Evolutionary conservation across 1,284 basidiomycete genomes (phyloP), one percentile per base, ranked within the genome.

Genomic region (Moesziomyces parantarcticus): DNA sequence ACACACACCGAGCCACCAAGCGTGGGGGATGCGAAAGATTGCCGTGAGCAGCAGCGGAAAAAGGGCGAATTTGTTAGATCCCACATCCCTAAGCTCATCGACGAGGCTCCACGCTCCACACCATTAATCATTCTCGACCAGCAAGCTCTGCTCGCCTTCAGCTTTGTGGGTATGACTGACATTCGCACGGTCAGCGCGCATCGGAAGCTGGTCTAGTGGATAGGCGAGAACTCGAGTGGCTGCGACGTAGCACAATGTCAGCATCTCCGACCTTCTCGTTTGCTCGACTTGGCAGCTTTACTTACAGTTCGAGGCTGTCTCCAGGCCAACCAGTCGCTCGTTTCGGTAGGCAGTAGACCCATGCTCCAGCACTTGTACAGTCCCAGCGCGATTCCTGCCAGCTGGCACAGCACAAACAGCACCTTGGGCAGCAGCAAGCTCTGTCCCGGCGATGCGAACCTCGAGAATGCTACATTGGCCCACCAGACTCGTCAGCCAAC

Each of bases 301-400:
- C 80, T 70, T 71, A 82, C 81, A 14, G 50, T 53, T 32, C 70
- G 56, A 20, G 76, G 44, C 66, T 81, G 52, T 54, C 76, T 73
- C 80, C 80, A 83, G 21, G 81, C 81, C 8, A 83, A 55, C 81
- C 81, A 83, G 58, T 83, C 81, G 71, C 78, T 80, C 40, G 71
- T 78, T 51, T 79, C 80, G n/a, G 81, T 83, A 2, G 81, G 81
- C 29, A 83, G 54, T 21, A 83, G 58, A 2, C 81, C 81, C 81
- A 83, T 83, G 58, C 79, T 81, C 77, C 77, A 80, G 62, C 80
- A 81, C 65, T 83, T 83, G 71, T 81, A 83, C 41, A 83, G 32
- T 2, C 80, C 81, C 18, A 83, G 32, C 20, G 70, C 67, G 20
- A 82, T 63, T 9, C 60, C 72, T 20, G 67, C 64, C 18, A 80